Percentiles rank a stretch among this genome's conserved stretches.
Conservation (phyloP, 352 stramenopile species). For the Phytophthora pistaciae region DNA sequence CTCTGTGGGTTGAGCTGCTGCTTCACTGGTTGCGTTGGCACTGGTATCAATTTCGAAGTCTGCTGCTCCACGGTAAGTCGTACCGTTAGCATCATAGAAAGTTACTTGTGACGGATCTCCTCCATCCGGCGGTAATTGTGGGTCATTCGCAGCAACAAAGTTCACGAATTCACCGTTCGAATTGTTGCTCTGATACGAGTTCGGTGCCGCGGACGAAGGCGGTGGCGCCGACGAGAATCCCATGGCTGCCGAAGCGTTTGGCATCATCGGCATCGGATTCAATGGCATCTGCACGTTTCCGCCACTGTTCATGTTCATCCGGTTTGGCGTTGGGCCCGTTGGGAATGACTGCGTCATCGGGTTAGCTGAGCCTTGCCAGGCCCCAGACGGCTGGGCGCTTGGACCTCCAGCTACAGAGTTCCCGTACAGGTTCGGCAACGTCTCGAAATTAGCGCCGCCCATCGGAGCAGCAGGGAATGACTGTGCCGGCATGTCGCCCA, state of each 20-base stretch:
- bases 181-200: conserved; percentile 28
- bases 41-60: conserved; percentile 58
- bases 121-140: conserved; percentile 42
- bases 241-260: conserved; percentile 30
- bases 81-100: conserved; percentile 76
- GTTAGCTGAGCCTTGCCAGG: conserved; percentile 36
- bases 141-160: conserved; percentile 74
- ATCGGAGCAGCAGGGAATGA: conserved; percentile 30
- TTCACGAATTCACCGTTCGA: conserved; percentile 33
- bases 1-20: background rate
- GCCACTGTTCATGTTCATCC: conserved; percentile 24
- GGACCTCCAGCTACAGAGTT: conserved; percentile 17
- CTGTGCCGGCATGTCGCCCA: conserved; percentile 39
- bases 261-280: conserved; percentile 33
- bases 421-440: conserved; percentile 39
- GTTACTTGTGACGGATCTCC: conserved; percentile 55
- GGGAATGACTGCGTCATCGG: conserved; percentile 30
- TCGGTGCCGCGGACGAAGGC: conserved; percentile 19
- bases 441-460: conserved; percentile 30
- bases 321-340: conserved; percentile 15
- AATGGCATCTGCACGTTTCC: conserved; percentile 35
- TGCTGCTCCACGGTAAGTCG: conserved; percentile 65
- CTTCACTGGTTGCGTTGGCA: conserved; percentile 3
- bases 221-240: conserved; percentile 24
- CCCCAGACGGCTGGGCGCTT: conserved; percentile 10